phyloP scores from a whole-genome alignment of 192 early-diverging fungal genomes.

The Umbelopsis vinacea region DNA sequence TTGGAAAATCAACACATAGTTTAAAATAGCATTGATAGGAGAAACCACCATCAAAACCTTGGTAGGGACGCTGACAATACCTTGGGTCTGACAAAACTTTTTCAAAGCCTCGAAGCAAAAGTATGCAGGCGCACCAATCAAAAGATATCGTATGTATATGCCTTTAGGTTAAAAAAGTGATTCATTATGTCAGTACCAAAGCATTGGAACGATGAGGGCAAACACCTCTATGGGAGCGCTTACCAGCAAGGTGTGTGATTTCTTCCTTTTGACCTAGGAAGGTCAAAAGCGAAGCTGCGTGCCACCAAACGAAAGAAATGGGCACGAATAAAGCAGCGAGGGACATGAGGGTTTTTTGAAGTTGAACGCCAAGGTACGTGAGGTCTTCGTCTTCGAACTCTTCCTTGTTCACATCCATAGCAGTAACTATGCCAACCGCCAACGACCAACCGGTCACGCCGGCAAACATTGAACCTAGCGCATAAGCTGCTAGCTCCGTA shows the following conservation, averaged over 20 bases:
- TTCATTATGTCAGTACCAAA: neutral
- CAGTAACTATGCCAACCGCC: constrained; percentile 67
- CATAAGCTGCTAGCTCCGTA: constrained; percentile 67
- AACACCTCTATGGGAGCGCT: neutral
- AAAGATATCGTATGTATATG: constrained; percentile 60
- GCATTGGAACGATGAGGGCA: neutral
- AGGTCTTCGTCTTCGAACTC: neutral
- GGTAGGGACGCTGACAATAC: constrained; percentile 83
- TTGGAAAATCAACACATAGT: constrained; percentile 72
- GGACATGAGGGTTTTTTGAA: constrained; percentile 51
- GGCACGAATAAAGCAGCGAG: constrained; percentile 34
- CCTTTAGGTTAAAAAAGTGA: constrained; percentile 41
- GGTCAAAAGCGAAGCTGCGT: constrained; percentile 18
- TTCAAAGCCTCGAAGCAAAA: constrained; percentile 84
- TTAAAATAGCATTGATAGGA: constrained; percentile 75
- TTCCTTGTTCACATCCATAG: constrained; percentile 62
- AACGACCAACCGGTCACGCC: constrained; percentile 69
- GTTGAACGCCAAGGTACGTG: constrained; percentile 65
- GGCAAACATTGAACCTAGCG: constrained; percentile 75
- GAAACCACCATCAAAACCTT: constrained; percentile 68
- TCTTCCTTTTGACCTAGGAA: constrained; percentile 33
- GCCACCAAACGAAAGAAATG: constrained; percentile 32
- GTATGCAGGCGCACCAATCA: constrained; percentile 76
- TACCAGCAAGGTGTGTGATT: constrained; percentile 56
- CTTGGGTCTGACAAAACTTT: constrained; percentile 87